Percentiles rank a stretch among this genome's conserved stretches.
Evolutionary conservation across 2,329 filamentous ascomycete genomes (phyloP).

Genomic region (Venturia pyrina): DNA sequence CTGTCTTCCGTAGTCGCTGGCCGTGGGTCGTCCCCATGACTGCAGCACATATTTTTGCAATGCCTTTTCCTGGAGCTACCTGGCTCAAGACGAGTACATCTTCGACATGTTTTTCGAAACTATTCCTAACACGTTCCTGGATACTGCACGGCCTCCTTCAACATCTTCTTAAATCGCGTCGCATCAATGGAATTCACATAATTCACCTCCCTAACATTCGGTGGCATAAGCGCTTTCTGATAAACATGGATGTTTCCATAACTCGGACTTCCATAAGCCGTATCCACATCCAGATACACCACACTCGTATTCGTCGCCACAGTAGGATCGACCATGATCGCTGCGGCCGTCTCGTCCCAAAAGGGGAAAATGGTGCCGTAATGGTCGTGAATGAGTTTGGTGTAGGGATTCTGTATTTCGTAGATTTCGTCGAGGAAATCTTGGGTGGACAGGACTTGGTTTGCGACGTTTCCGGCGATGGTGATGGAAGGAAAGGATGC

Average conservation of each 20-base stretch:
- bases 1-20: no score
- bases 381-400: constrained; percentile 27
- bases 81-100: no score
- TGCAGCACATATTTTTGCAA: no score
- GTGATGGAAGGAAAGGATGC: constrained; percentile 31
- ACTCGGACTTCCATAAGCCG: constrained; percentile 28
- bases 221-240: constrained; percentile 29
- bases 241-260: constrained; percentile 37
- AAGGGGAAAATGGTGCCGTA: constrained; percentile 33
- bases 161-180: constrained; percentile 24
- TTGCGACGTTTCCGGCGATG: constrained; percentile 38
- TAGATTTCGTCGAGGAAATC: constrained; percentile 30
- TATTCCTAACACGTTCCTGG: constrained; percentile 15
- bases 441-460: constrained; percentile 33
- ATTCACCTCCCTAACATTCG: constrained; percentile 29
- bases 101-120: no score
- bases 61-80: no score
- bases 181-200: constrained; percentile 31
- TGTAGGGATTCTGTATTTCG: constrained; percentile 29
- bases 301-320: constrained; percentile 29
- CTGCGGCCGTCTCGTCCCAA: constrained; percentile 38
- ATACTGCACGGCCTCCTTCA: constrained; percentile 28
- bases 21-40: no score
- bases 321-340: constrained; percentile 29
- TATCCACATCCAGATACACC: constrained; percentile 36